Evolutionary conservation across 2,329 filamentous ascomycete genomes (phyloP).

Genomic region (Juglanconis oblonga): DNA sequence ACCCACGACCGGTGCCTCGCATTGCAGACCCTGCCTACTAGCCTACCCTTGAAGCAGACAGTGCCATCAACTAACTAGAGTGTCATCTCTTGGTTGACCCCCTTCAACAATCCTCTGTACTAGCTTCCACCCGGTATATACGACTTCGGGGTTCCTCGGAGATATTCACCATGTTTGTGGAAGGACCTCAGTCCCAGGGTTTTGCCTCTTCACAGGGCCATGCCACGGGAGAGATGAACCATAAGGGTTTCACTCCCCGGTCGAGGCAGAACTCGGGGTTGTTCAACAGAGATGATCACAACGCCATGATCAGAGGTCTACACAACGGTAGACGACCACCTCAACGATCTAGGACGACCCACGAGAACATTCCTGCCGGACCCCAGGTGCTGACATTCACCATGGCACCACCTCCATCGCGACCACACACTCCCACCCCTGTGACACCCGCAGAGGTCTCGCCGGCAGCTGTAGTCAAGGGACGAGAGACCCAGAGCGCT

Average conservation of each 20-base stretch:
- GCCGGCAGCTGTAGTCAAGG: background rate
- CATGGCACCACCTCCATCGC: constrained; percentile 6
- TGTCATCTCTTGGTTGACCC: too few species aligned
- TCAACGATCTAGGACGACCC: constrained; percentile 19
- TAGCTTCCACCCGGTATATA: background rate
- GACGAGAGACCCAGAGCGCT: background rate
- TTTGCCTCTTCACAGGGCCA: constrained; percentile 7
- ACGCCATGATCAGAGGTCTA: constrained; percentile 32
- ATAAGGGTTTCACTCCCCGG: constrained; percentile 18
- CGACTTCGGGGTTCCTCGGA: background rate
- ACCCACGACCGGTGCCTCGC: too few species aligned
- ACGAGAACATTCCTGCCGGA: constrained; percentile 16
- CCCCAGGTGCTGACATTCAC: constrained; percentile 17
- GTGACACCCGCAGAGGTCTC: background rate
- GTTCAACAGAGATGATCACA: constrained; percentile 41
- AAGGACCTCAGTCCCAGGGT: constrained; percentile 11
- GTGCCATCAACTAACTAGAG: background rate
- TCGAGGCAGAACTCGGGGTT: constrained; percentile 18
- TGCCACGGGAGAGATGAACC: background rate
- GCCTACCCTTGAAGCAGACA: too few species aligned
- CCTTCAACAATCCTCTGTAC: too few species aligned
- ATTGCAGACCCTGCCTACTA: too few species aligned
- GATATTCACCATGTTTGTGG: constrained; percentile 12
- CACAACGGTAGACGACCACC: constrained; percentile 14
- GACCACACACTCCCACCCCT: constrained; percentile 4